Base-by-base conservation (phyloP, 306 rosid genomes). In the Astragalus membranaceus region DNA sequence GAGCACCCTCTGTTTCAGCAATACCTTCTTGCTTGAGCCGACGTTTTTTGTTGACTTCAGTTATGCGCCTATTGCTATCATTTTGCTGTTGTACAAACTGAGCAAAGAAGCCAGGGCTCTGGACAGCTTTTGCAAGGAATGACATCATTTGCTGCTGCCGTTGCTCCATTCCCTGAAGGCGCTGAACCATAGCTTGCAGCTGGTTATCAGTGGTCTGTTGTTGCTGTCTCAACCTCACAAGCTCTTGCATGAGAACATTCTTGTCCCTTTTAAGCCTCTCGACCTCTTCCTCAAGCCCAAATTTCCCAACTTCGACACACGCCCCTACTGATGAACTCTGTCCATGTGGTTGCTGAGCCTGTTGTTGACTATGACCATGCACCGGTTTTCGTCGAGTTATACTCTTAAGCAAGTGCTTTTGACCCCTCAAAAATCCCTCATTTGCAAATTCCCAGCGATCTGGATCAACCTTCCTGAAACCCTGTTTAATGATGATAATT, bases 371-470 rank as follows among this genome's bases (percentile, higher is more conserved):
- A 7, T 91, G 88, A 58, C 97, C 99, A 59, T 94, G 97, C 55
- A 85, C 89, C 73, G 97, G 97, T 80, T 91, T 94, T 50, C 99
- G 85, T 60, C 99, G 84, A 42, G 81, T 86, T 41, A 94, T 94
- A 73, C 60, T 86, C 95, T 39, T 87, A 57, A 94, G 97, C 83
- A 88, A 85, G 81, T 94, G 97, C 72, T 91, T 94, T 79, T 94
- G 95, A 74, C 95, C 98, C 79, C 92, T 87, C 84, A 94, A 79
- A 77, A 94, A 94, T 32, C 92, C 96, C 79, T 91, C 99, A 69
- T 94, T 89, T 39, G 99, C 99, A 81, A 94, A 94, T 78, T 94
- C 99, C 99, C 99, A 94, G 59, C 95, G 92, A 75, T 94, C 99
- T 37, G 99, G 99, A 86, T 94, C 97, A 17, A 94, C 97, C 80